phyloP scores from a whole-genome alignment of 179 eudicot genomes.

The Nepenthes alata region DNA sequence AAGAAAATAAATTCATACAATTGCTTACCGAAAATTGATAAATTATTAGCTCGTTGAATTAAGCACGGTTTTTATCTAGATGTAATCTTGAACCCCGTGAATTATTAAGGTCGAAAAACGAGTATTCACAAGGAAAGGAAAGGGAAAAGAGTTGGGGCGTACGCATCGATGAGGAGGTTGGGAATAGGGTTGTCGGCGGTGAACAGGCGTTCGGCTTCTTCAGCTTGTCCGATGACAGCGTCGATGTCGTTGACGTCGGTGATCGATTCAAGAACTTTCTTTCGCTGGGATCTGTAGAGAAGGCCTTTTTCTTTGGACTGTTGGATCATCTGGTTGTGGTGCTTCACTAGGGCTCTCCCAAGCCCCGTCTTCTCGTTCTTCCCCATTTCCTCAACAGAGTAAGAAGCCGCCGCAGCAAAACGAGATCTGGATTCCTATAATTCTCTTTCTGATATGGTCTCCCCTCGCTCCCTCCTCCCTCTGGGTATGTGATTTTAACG shows the following conservation, averaged over 20 bases:
- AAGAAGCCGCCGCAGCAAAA: no score
- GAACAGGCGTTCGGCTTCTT: conserved; percentile 60
- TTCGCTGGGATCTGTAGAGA: conserved; percentile 41
- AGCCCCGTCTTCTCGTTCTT: conserved; percentile 70
- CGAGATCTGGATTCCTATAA: no score
- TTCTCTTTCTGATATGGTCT: no score
- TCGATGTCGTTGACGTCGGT: conserved; percentile 86
- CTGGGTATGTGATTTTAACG: no score
- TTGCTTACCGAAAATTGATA: no score
- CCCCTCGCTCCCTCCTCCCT: no score
- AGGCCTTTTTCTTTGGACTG: conserved; percentile 61
- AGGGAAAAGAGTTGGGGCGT: conserved; percentile 8
- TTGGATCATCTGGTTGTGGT: conserved; percentile 75
- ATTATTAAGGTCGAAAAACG: no score
- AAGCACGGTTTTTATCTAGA: no score
- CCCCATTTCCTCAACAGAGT: conserved; percentile 31
- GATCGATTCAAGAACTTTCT: conserved; percentile 58
- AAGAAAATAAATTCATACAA: no score
- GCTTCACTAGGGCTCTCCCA: conserved; percentile 84
- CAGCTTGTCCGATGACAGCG: conserved; percentile 76
- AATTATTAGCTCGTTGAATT: neutral
- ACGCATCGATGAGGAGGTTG: conserved; percentile 46
- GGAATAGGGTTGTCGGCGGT: conserved; percentile 39
- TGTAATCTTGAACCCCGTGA: no score
- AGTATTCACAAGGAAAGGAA: neutral